Evolutionary conservation across 1,139 yeast species (phyloP).

Genomic region (Scheffersomyces parashehatae): DNA sequence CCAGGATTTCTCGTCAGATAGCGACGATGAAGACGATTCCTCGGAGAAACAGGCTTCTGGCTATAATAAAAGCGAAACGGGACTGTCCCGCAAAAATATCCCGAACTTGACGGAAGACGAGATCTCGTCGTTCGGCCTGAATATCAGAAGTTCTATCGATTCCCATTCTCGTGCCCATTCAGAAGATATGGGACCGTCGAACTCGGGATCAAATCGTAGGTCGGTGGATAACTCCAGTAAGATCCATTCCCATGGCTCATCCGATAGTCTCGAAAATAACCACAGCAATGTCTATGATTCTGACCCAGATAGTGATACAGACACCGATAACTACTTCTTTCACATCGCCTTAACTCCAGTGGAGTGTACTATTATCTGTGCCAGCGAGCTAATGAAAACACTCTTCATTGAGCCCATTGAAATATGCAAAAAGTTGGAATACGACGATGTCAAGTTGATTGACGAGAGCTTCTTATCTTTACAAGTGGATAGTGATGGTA

Average conservation of each 20-base stretch:
- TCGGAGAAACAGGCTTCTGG: constrained; percentile 2
- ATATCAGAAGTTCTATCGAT: constrained; percentile 8
- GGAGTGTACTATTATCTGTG: constrained; percentile 58
- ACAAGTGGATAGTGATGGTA: constrained; percentile 65
- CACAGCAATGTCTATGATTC: background rate
- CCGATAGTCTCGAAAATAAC: constrained; percentile 1
- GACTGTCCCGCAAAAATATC: too few relatives aligned
- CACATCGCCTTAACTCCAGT: constrained; percentile 58
- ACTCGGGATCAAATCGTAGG: constrained; percentile 1
- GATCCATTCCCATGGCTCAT: background rate
- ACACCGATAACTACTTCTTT: constrained; percentile 37
- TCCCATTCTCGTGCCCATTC: background rate
- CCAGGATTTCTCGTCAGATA: constrained; percentile 12
- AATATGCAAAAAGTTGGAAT: constrained; percentile 26
- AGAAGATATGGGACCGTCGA: too few relatives aligned
- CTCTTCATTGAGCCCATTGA: constrained; percentile 39
- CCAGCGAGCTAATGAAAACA: constrained; percentile 34
- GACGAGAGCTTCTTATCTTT: constrained; percentile 51
- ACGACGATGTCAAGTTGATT: constrained; percentile 42
- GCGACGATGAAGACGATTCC: constrained; percentile 14
- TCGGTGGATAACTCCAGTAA: constrained; percentile 23
- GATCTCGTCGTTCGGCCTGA: background rate
- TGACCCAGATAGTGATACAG: background rate
- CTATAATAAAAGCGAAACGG: constrained; percentile 1
- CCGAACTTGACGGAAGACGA: background rate